Conservation (phyloP, 306 rosid species). For the Vigna unguiculata region DNA sequence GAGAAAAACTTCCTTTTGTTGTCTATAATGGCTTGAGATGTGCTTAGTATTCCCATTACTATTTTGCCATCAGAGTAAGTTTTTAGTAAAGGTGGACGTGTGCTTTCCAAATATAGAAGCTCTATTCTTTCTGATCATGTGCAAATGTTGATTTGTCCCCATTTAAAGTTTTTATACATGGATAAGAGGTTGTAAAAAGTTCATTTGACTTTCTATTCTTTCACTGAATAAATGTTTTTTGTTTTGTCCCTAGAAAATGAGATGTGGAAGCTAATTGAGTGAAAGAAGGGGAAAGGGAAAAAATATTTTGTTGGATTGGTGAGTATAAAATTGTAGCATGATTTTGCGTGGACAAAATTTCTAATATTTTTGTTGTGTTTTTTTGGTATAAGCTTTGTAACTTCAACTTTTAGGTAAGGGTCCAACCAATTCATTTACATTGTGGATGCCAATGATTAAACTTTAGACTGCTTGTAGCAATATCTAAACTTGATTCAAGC, state of each 20-base stretch:
- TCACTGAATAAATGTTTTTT: neutral
- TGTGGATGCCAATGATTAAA: slow-evolving; percentile 2
- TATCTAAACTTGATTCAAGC: neutral
- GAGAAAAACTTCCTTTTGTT: too few species aligned
- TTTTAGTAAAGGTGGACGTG: too few species aligned
- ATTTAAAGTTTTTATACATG: too few species aligned
- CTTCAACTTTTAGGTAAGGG: slow-evolving; percentile 8
- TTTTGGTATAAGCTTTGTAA: slow-evolving; percentile 21
- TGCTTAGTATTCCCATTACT: too few species aligned
- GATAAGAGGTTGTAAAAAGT: too few species aligned
- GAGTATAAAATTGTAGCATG: neutral
- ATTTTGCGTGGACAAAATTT: neutral
- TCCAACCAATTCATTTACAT: neutral
- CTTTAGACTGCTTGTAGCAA: neutral
- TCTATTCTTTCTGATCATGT: too few species aligned
- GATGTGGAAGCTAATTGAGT: neutral
- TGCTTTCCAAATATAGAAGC: too few species aligned
- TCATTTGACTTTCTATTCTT: neutral
- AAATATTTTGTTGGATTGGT: neutral
- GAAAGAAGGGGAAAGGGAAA: neutral
- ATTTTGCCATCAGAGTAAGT: too few species aligned
- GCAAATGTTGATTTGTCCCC: too few species aligned
- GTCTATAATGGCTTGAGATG: too few species aligned
- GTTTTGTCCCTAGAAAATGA: neutral
- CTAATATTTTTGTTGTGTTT: too few species aligned